Evolutionary conservation across 805 yeast genomes (phyloP), one percentile per base, ranked within the genome.

Genomic region (Candida peoriensis): DNA sequence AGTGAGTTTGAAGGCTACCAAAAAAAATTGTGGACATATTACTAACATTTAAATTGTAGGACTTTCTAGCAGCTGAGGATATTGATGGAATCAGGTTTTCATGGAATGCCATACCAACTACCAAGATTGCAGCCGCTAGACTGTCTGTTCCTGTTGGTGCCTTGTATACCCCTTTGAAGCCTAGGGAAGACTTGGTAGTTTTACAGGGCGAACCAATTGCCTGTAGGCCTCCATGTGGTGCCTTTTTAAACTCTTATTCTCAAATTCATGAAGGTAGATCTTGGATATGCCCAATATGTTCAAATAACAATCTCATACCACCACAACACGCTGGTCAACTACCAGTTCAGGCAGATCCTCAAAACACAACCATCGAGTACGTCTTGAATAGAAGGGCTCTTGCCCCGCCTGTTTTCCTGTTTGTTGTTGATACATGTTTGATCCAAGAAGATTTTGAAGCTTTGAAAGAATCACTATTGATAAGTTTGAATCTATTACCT

Each of bases 261-360:
- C 43, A 38, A 17, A 20, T 52, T 5, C 66, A 62, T 32, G 30
- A 51, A 14, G 42, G 53, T 8, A 50, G 47, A 26, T 39, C 52
- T 4, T 78, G 84, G 84, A 44, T 65, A 4, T 78, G 85, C 55
- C 73, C 74, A 18, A 61, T 77, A 33, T 78, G 85, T 60, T 61
- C 63, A 6, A 56, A 63, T 24, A 60, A 69, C 32, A 77, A 76
- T 45, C 63, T 44, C 23, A 52, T 70, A 5, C 64, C 64, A 41
- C 61, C 59, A 10, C 71, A 68, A 33, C 48, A 62, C 21, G 35
- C 29, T n/a, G 32, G 28, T 5, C 37, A 36, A 6, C 7, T 34
- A 9, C 47, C 51, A 2, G 17, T 36, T 1, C 45, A 44, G 23
- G 29, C 41, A 6, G 22, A 29, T 6, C 45, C 46, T 6, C 37